phyloP scores from a whole-genome alignment of 805 yeast species.

The Scheffersomyces coipomensis region DNA sequence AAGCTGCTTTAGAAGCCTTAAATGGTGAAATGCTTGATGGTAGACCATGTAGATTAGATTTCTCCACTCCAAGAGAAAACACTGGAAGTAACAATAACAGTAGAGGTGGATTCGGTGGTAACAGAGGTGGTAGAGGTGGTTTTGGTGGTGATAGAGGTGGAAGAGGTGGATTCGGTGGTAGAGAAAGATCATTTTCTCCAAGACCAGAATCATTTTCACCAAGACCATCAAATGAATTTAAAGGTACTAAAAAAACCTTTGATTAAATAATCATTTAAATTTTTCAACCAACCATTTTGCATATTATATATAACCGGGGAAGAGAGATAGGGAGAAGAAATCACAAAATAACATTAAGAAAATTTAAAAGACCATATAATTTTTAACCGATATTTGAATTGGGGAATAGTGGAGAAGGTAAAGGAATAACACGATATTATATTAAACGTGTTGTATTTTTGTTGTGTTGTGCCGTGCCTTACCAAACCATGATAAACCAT shows the following conservation, averaged over 20 bases:
- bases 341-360: no score
- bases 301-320: no score
- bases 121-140: conserved; percentile 36
- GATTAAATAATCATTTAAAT: conserved; percentile 42
- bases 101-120: conserved; percentile 36
- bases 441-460: no score
- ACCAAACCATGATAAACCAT: no score
- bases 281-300: background rate
- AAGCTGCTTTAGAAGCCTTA: conserved; percentile 79
- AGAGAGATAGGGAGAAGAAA: no score
- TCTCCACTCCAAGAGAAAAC: conserved; percentile 82
- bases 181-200: conserved; percentile 26
- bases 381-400: no score
- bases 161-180: conserved; percentile 39
- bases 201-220: conserved; percentile 57
- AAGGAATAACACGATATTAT: no score
- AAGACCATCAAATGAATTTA: conserved; percentile 67
- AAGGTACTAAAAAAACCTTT: conserved; percentile 81
- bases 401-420: no score
- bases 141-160: conserved; percentile 34
- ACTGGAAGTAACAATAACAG: conserved; percentile 22
- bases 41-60: conserved; percentile 93
- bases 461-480: no score
- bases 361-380: no score
- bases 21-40: conserved; percentile 89